Evolutionary conservation across 2,329 filamentous ascomycete genomes (phyloP), one percentile per base, ranked within the genome.

Genomic region (Myrmaecium sp.): DNA sequence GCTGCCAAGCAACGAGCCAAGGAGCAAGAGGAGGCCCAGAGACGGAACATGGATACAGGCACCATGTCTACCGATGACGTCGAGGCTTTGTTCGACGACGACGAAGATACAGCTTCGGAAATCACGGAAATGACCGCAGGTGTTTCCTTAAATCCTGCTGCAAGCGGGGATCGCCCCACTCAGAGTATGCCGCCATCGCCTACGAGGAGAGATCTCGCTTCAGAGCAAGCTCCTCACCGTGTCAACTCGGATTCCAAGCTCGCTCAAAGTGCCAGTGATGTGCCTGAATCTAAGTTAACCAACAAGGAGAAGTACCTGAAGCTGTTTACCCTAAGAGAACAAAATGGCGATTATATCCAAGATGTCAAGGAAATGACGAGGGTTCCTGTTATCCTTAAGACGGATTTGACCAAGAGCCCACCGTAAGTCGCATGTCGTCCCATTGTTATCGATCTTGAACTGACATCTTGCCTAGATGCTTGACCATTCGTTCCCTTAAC

Each of bases 351-450:
- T 42, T 91, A 91, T 60, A 94, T 98, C 46, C 89, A 98, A 58
- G 89, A 98, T 53, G 83, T 98, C 38, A 84, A 75, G 31, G 89
- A 98, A 64, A 94, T 98, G 84, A 86, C 82, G 22, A 69, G 86
- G 40, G 79, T 98, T 34, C 89, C 89, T n/a, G 79, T 98, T 39
- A 92, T 98, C 51, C 60, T 98, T 46, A 95, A 93, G 74, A 95
- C 89, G 38, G 89, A 98, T 59, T 69, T 98, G 45, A 81, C 67
- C 59, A 98, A 98, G 79, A 95, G 86, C 61, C 89, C 89, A 58
- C 89, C 89, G 84, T 98, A 78, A 74, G 89, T 86, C 35, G 6
- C 33, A 10, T 17, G 7, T 21, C 6, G 14, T 9, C 24, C 9
- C 14, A 18, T 14, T 10, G 16, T 11, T 30, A 26, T 27, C 23